Evolutionary conservation across 371 early-diverging fungal species (phyloP).

Genomic region (Coemansia sp.): DNA sequence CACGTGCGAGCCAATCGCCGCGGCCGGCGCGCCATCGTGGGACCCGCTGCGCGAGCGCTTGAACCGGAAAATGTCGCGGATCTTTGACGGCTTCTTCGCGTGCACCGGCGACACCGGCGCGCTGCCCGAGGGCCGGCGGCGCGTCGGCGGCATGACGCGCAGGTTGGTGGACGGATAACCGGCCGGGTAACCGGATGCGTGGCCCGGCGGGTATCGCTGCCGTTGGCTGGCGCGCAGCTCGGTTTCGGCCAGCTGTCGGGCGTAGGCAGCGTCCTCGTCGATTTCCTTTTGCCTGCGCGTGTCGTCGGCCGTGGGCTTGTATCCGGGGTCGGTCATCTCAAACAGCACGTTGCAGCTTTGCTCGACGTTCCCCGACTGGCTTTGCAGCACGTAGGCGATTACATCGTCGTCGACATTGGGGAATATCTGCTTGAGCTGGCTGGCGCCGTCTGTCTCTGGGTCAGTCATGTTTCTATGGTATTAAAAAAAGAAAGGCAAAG

Average conservation of each 20-base stretch:
- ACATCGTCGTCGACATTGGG: constrained; percentile 59
- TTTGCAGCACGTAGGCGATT: constrained; percentile 58
- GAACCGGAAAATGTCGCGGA: constrained; percentile 26
- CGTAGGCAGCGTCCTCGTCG: constrained; percentile 11
- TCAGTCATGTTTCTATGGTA: constrained; percentile 11
- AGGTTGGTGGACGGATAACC: constrained; percentile 2
- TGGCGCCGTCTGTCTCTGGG: constrained; percentile 9
- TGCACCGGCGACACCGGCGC: background rate
- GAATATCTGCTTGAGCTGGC: constrained; percentile 52
- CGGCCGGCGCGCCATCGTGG: background rate
- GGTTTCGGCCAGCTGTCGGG: constrained; percentile 16
- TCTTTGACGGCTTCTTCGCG: constrained; percentile 10
- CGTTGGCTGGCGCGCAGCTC: constrained; percentile 11
- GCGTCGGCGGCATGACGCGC: background rate
- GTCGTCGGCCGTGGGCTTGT: constrained; percentile 29
- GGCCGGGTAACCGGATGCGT: background rate
- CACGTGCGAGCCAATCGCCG: background rate
- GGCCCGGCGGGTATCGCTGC: constrained; percentile 5
- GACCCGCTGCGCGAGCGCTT: background rate
- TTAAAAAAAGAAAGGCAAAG: background rate
- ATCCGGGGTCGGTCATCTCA: constrained; percentile 27
- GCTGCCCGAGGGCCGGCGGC: background rate
- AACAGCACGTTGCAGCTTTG: constrained; percentile 56
- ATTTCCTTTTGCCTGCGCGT: constrained; percentile 10
- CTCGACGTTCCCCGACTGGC: constrained; percentile 56